Percentiles rank a stretch among this genome's conserved stretches.
Conservation (phyloP, 2,329 filamentous ascomycete species). For the Gliomastix tumulicola region DNA sequence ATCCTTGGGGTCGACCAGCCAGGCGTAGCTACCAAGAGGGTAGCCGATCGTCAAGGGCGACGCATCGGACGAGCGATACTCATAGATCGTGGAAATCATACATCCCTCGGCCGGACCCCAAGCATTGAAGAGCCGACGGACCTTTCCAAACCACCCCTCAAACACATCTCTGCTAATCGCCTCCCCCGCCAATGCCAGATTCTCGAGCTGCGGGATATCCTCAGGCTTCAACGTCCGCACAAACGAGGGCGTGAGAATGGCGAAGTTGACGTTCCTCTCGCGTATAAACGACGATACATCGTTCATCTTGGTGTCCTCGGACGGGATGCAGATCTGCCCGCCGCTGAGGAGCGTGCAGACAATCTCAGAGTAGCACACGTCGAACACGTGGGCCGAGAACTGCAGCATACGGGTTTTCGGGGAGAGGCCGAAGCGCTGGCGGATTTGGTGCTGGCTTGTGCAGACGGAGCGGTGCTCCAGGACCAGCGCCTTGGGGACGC, state of each 20-base stretch:
- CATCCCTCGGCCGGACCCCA: slow-evolving; percentile 7
- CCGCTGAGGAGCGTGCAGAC: slow-evolving; percentile 7
- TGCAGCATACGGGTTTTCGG: slow-evolving; percentile 8
- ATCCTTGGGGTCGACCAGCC: slow-evolving; percentile 6
- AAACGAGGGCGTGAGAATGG: slow-evolving; percentile 2
- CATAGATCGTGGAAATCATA: slow-evolving; percentile 4
- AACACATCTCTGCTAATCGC: slow-evolving; percentile 6
- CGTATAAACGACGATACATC: slow-evolving; percentile 5
- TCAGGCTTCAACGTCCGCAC: slow-evolving; percentile 2
- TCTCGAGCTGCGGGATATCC: slow-evolving; percentile 1
- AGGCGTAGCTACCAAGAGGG: slow-evolving; percentile 5
- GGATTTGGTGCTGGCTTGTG: slow-evolving; percentile 4
- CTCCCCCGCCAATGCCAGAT: slow-evolving; percentile 8
- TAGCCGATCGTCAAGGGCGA: slow-evolving; percentile 3
- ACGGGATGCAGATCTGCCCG: slow-evolving; percentile 9
- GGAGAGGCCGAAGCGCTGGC: slow-evolving; percentile 2
- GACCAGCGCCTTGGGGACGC: slow-evolving; percentile 13
- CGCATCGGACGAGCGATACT: not conserved
- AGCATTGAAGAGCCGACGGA: slow-evolving; percentile 2
- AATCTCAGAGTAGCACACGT: slow-evolving; percentile 8
- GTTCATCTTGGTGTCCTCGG: slow-evolving; percentile 6
- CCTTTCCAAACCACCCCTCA: slow-evolving; percentile 4
- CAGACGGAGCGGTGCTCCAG: slow-evolving; percentile 11
- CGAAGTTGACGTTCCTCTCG: not conserved
- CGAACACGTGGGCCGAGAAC: slow-evolving; percentile 10